Base-by-base conservation (phyloP, 78 protist species). In the Dictyostelium intermedium region DNA sequence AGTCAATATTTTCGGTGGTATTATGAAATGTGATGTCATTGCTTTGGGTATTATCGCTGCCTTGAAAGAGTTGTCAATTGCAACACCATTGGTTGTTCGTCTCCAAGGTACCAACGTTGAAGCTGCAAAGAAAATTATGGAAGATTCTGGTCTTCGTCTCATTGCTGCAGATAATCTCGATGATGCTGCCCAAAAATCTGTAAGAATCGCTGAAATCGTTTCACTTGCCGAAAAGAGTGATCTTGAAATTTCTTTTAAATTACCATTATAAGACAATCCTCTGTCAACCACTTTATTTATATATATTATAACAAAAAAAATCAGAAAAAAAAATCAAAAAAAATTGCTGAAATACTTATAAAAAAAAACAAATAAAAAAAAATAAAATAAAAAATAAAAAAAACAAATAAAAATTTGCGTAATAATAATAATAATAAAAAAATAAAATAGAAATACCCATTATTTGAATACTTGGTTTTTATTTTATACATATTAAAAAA, bases 1-100 rank as follows among this genome's bases (percentile, higher is more conserved):
- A 32, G 98, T 98, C n/a, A 98, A 98, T 92, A 97, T 98, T 84
- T 98, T 98, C 50, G 99, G 99, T 23, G 99, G 99, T 35, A 98
- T 98, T 85, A 96, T 98, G 97, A 79, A 82, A 63, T 98, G 99
- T 73, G 99, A 86, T 73, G 82, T 96, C 77, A 96, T 98, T 73
- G 99, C 99, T 30, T 69, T 76, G 41, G 99, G 99, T 35, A 95
- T 98, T 79, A 87, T 98, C 61, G 97, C 85, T 16, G 99, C 99
- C 27, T 96, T 92, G 45, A 39, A 37, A 16, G 84, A 97, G 47
- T 74, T 97, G n/a, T 79, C 92, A 32, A 37, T 34, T 41, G 53
- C 84, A 45, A 96, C 97, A 8, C 97, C 98, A 30, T 25, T 98
- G 41, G 97, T 97, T 39, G 98, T 97, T 70, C 97, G 99, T 45